Evolutionary conservation across 495 filamentous ascomycete species (phyloP), one percentile per base, ranked within the genome.

Genomic region (Talaromyces liani): DNA sequence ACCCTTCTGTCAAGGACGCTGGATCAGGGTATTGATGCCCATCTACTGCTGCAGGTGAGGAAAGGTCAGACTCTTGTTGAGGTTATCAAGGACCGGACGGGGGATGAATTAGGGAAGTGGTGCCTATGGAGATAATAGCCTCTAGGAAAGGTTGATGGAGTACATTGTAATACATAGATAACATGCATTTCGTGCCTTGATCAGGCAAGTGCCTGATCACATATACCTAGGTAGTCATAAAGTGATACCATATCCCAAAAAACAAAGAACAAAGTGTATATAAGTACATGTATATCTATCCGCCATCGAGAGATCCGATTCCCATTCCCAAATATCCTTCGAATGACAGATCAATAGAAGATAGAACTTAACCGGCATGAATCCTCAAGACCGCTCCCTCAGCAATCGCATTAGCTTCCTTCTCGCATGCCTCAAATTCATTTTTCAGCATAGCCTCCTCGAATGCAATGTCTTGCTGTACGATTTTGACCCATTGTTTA

Each of bases 401-500:
- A 51, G 74, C 77, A 16, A 82, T 71, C 1, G 73, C 73, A 34
- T 73, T 75, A 56, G 80, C 79, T 62, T 84, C 78, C 34, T 72
- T 69, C 65, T 82, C 79, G 62, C 75, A 78, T 63, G 67, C 72
- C 31, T 59, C 63, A 58, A 82, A 75, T 53, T 76, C 79, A 61
- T 73, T 67, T 51, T 70, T 65, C 12, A 77, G 71, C 10, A 76
- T 75, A 18, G 72, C 70, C 64, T 79, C 73, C 61, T 82, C 80
- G 34, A 84, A 83, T 18, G 70, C 58, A 29, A 75, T 75, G 24
- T 84, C 80, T 45, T 82, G 78, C 64, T 82, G 79, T 59, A 82
- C 78, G 9, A 81, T 71, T 64, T 81, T 84, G 51, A 77, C 65
- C 81, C 81, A 84, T 47, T 79, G 75, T 57, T 78, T 78, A 63